Percentiles rank a stretch among this genome's conserved stretches.
These are phyloP conservation scores for Kwoniella sp. DNA, from an alignment of 768 basidiomycete genomes.

Conservation along the genomic window DNA sequence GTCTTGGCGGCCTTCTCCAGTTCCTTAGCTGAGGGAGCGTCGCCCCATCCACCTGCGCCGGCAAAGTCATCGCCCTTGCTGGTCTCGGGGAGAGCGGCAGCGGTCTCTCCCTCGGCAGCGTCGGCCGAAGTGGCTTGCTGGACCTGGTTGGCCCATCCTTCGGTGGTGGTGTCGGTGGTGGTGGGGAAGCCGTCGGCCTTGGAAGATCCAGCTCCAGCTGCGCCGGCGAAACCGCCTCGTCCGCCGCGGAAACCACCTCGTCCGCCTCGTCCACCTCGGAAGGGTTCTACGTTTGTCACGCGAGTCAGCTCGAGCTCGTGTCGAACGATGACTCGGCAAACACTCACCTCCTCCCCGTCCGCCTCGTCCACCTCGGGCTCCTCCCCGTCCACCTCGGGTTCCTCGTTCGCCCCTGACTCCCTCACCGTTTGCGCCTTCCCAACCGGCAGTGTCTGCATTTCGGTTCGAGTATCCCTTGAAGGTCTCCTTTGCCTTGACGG, in stretches of 20 bases:
- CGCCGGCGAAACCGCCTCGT: constrained; percentile 43
- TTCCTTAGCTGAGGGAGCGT: constrained; percentile 46
- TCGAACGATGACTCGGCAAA: not conserved
- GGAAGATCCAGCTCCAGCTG: constrained; percentile 17
- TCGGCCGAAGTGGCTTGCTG: constrained; percentile 28
- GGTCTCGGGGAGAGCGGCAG: constrained; percentile 20
- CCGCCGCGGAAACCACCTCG: constrained; percentile 49
- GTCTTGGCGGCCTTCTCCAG: constrained; percentile 44
- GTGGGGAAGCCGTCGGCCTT: constrained; percentile 27
- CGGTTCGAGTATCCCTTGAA: constrained; percentile 39
- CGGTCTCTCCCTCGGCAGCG: constrained; percentile 12
- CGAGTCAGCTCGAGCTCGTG: not conserved
- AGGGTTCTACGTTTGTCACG: constrained; percentile 25
- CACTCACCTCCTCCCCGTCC: constrained; percentile 43
- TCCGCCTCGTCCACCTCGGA: constrained; percentile 44
- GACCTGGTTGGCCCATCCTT: constrained; percentile 44
- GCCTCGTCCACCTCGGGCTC: constrained; percentile 48
- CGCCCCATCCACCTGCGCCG: constrained; percentile 45
- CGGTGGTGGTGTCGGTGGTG: constrained; percentile 39
- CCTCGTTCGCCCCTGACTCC: constrained; percentile 46
- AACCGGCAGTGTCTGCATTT: constrained; percentile 43
- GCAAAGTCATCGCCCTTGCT: constrained; percentile 43
- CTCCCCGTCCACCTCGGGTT: constrained; percentile 42
- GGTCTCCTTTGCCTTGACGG: constrained; percentile 31
- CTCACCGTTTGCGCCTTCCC: constrained; percentile 34